Evolutionary conservation across 2,329 filamentous ascomycete species (phyloP).

Genomic region (Sporothrix brasiliensis): DNA sequence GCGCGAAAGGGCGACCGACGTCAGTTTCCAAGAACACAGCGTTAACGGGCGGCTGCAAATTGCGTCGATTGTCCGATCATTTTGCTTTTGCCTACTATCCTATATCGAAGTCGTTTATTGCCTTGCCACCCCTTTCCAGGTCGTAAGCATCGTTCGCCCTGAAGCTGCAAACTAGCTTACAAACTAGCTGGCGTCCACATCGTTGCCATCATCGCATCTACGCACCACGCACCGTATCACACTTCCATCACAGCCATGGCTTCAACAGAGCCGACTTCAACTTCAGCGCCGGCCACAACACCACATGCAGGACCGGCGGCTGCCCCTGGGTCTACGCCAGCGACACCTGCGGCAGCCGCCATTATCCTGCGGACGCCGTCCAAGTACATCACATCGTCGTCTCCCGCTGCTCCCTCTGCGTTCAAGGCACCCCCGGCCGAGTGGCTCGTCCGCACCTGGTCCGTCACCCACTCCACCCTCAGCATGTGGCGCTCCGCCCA

Average conservation of each 20-base stretch:
- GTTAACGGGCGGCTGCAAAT: neutral
- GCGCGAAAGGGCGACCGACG: conserved; percentile 6
- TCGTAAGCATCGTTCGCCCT: neutral
- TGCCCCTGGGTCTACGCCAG: neutral
- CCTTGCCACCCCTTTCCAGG: neutral
- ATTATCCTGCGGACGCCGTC: conserved; percentile 53
- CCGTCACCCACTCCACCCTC: conserved; percentile 74
- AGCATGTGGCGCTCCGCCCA: conserved; percentile 78
- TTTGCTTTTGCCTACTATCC: neutral
- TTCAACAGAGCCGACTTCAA: neutral
- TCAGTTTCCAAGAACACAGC: neutral
- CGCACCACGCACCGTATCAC: neutral
- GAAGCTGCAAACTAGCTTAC: neutral
- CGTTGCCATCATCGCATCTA: too few relatives aligned
- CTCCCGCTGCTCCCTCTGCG: conserved; percentile 37
- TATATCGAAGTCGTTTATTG: neutral
- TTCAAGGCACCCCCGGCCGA: conserved; percentile 54
- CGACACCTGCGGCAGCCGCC: neutral
- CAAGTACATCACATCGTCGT: conserved; percentile 47
- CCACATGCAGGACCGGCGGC: neutral
- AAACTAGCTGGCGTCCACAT: neutral
- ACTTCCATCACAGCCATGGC: neutral
- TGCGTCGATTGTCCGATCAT: neutral
- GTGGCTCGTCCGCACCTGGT: conserved; percentile 70
- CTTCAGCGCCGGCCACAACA: neutral